A percentile compares a stretch with the other conserved stretches of the same genome.
Conservation (phyloP, 2,329 filamentous ascomycete species). For the Metarhizium robertsii region DNA sequence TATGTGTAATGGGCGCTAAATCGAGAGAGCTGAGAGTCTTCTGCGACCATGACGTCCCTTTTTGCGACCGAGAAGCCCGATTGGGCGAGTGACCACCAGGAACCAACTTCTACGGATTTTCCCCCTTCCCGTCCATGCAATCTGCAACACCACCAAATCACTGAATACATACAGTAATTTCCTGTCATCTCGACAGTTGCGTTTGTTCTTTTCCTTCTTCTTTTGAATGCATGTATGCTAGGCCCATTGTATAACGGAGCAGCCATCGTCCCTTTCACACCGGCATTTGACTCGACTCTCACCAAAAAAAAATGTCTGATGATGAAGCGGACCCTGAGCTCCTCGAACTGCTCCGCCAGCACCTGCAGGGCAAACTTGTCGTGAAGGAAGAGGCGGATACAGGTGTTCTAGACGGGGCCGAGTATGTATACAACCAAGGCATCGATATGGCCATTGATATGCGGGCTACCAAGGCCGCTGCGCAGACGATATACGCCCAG, state of each 20-base stretch:
- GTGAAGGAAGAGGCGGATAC: slow-evolving; percentile 59
- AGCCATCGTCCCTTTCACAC: neutral
- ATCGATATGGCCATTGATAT: slow-evolving; percentile 89
- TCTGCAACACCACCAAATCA: no score
- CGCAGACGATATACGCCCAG: slow-evolving; percentile 64
- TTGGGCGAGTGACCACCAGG: neutral
- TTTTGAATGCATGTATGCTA: neutral
- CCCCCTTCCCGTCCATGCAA: no score
- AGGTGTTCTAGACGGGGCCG: slow-evolving; percentile 70
- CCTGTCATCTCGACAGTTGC: neutral
- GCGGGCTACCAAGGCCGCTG: slow-evolving; percentile 71
- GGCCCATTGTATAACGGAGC: neutral
- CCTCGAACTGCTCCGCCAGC: slow-evolving; percentile 74
- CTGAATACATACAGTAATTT: neutral
- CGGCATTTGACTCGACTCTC: neutral
- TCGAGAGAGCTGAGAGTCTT: neutral
- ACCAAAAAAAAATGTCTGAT: slow-evolving; percentile 62
- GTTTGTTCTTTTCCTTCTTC: neutral
- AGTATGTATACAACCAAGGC: slow-evolving; percentile 83
- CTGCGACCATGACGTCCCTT: neutral
- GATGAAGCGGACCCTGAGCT: slow-evolving; percentile 86
- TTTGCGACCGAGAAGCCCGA: neutral
- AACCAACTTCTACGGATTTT: neutral
- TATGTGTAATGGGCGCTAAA: neutral
- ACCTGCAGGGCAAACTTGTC: slow-evolving; percentile 52